phyloP scores from a whole-genome alignment of 495 filamentous ascomycete genomes.

The Cenococcum geophilum region DNA sequence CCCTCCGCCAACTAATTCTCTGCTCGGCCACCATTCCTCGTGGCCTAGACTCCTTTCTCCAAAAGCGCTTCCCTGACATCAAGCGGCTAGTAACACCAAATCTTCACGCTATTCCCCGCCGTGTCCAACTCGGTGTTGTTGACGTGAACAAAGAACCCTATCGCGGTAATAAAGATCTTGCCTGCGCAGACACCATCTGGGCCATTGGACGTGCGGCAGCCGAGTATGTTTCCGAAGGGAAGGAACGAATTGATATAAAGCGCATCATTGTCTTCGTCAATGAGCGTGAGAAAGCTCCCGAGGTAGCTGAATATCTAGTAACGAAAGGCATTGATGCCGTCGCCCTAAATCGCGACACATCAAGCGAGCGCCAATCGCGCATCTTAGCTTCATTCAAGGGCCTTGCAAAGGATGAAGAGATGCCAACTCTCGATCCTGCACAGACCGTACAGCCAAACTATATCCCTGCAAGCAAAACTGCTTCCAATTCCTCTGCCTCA shows the following conservation, averaged over 20 bases:
- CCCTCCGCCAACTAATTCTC: slow-evolving; percentile 80
- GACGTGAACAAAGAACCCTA: slow-evolving; percentile 87
- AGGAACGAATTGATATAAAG: slow-evolving; percentile 56
- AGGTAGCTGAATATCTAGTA: slow-evolving; percentile 71
- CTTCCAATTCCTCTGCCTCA: neutral
- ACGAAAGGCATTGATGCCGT: slow-evolving; percentile 83
- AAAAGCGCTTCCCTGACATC: slow-evolving; percentile 73
- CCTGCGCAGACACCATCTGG: slow-evolving; percentile 92
- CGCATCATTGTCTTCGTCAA: slow-evolving; percentile 96
- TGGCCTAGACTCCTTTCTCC: slow-evolving; percentile 76
- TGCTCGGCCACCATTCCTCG: slow-evolving; percentile 95
- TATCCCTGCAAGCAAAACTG: neutral
- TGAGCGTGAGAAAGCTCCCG: slow-evolving; percentile 79
- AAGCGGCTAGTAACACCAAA: slow-evolving; percentile 84
- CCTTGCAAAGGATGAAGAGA: slow-evolving; percentile 32
- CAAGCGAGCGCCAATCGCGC: slow-evolving; percentile 66
- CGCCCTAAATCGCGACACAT: slow-evolving; percentile 76
- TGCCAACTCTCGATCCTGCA: slow-evolving; percentile 36
- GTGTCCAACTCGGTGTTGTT: slow-evolving; percentile 88
- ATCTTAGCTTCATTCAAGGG: slow-evolving; percentile 72
- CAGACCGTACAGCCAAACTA: neutral
- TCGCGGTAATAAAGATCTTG: slow-evolving; percentile 79
- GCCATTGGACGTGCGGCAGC: slow-evolving; percentile 76
- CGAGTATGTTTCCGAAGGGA: slow-evolving; percentile 42
- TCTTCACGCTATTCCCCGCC: slow-evolving; percentile 87